Evolutionary conservation across 495 filamentous ascomycete species (phyloP).

Genomic region (Lasiosphaeria miniovina): DNA sequence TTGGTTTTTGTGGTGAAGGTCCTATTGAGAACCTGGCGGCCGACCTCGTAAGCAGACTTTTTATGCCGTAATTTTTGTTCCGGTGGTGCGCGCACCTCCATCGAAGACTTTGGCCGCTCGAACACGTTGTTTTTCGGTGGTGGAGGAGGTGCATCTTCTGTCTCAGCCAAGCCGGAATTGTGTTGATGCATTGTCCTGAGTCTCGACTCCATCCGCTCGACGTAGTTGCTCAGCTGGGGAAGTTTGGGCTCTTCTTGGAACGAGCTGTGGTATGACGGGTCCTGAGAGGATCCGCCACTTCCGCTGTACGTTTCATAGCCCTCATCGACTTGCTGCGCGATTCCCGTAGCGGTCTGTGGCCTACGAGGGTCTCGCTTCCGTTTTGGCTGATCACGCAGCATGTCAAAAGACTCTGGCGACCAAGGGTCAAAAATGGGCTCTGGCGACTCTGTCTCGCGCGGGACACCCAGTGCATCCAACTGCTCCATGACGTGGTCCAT

Average conservation of each 20-base stretch:
- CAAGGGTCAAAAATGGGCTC: conserved; percentile 70
- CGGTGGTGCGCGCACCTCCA: conserved; percentile 31
- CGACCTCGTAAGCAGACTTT: conserved; percentile 82
- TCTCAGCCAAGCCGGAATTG: conserved; percentile 42
- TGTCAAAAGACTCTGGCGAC: conserved; percentile 86
- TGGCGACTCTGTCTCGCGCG: conserved; percentile 49
- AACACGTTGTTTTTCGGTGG: conserved; percentile 56
- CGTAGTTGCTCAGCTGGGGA: conserved; percentile 77
- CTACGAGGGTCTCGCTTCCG: conserved; percentile 43
- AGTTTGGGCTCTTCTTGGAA: conserved; percentile 51
- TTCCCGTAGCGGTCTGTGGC: conserved; percentile 71
- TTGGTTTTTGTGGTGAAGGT: conserved; percentile 86
- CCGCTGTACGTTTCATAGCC: conserved; percentile 52
- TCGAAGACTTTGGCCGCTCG: conserved; percentile 50
- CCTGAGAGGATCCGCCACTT: conserved; percentile 44
- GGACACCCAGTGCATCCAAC: conserved; percentile 79
- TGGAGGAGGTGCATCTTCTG: conserved; percentile 56
- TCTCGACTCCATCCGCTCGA: conserved; percentile 82
- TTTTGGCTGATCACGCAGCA: conserved; percentile 44
- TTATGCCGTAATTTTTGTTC: conserved; percentile 50
- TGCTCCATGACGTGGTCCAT: conserved; percentile 99
- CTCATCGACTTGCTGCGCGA: conserved; percentile 53
- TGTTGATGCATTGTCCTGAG: conserved; percentile 68
- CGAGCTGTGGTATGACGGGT: conserved; percentile 34
- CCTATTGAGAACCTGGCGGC: conserved; percentile 64